Evolutionary conservation across 2,329 filamentous ascomycete genomes (phyloP), one percentile per base, ranked within the genome.

Genomic region (Neofusicoccum sp.): DNA sequence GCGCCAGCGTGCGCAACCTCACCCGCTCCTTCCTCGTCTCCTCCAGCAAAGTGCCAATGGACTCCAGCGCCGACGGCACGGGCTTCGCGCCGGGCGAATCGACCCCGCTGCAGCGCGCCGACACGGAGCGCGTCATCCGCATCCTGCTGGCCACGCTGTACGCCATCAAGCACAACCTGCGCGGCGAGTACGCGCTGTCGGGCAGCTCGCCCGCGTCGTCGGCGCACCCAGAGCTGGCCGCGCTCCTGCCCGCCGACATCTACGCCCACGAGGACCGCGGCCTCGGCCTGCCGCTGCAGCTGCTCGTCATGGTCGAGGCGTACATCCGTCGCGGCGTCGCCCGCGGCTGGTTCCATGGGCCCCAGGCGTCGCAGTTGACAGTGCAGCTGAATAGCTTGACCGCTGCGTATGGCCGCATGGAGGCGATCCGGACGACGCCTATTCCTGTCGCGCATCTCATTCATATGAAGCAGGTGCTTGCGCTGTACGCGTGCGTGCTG

Each of bases 371-470:
- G 45, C 80, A 84, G 62, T 79, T 88, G 76, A 82, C 82, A 11
- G 79, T 79, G 1, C 82, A 87, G 65, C 68, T 88, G 26, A 86
- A 86, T 67, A 71, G 72, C 0, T 70, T 88, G 16, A 79, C 82
- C 14, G 80, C 84, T 62, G 83, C 84, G 0, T 87, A 86, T 69
- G 84, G 84, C 2, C 79, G 73, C 58, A 86, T 88, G 84, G 86
- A 88, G 72, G 87, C 85, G 0, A 88, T 88, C 43, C 79, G 84
- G 61, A 71, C 84, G n/a, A 87, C 86, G 0, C 84, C 85, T 0
- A 81, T 88, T 20, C 86, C 86, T 1, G 81, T 88, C 6, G 86
- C 86, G 4, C 85, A 87, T 68, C 67, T 88, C 24, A 88, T 88
- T 63, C 86, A 88, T 65, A 83, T 84, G 66, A 83, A 83, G 63